Base-by-base conservation (phyloP, 2,329 filamentous ascomycete species). In the Epicoccum nigrum region DNA sequence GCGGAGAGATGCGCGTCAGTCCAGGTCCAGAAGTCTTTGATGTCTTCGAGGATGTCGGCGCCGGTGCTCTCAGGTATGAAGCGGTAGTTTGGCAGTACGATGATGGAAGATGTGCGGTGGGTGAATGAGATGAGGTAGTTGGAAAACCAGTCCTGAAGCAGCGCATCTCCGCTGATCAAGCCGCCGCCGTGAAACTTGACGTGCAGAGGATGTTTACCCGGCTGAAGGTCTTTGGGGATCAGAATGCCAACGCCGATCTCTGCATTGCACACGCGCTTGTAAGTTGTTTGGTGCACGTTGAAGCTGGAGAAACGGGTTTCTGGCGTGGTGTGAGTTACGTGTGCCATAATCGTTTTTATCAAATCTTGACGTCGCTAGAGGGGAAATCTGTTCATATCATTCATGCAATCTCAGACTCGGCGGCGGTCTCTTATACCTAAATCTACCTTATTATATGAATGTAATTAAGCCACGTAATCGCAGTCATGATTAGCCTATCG, bases 21-120 rank as follows among this genome's bases (percentile, higher is more conserved):
- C 78, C 78, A 81, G 12, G 51, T 43, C 74, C 75, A 80, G 54
- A 79, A 76, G 52, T 77, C 74, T 13, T 64, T 51, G 4, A 80
- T 43, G 57, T 81, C 79, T 5, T 72, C 62, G 28, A 79, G 65
- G 45, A 79, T 74, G 25, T 79, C 74, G 2, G 60, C 32, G 20
- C 74, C 74, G 15, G 56, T 73, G 27, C 72, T 64, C 50, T 79
- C 77, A n/a, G 78, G 78, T 15, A 79, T 54, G 6, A 81, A 73
- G 7, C 77, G 76, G 63, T 81, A 78, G 56, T 78, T 73, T 0
- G 76, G 72, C 2, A 69, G 68, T 13, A 81, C 56, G 21, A 79
- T 65, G 32, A 81, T 70, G 2, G 79, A 76, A 4, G 61, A 59
- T 33, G 74, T 62, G 7, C 56, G 41, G 0, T 63, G 55, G n/a